These are phyloP conservation scores for Harringtonia aguacate DNA, from an alignment of 2,329 filamentous ascomycete species.

Conservation along the genomic window DNA sequence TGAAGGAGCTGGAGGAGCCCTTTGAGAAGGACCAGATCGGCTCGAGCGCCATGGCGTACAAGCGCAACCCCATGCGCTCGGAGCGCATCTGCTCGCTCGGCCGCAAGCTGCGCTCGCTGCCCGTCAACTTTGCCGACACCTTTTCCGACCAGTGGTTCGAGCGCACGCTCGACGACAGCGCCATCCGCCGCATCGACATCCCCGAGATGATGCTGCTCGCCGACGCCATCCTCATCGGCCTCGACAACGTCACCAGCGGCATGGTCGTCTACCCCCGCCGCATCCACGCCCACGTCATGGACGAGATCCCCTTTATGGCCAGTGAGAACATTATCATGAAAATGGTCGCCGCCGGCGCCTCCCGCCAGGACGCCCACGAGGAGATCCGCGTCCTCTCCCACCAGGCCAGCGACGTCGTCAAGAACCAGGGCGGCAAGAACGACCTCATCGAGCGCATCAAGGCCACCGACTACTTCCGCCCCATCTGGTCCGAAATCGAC, in stretches of 20 bases:
- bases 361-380: conserved; percentile 76
- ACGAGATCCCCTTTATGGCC: conserved; percentile 54
- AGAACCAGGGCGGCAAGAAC: conserved; percentile 52
- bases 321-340: conserved; percentile 59
- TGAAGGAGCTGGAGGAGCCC: conserved; percentile 80
- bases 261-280: too few species aligned
- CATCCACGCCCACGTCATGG: too few species aligned
- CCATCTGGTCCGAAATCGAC: conserved; percentile 33
- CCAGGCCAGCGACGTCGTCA: conserved; percentile 52
- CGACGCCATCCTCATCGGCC: too few species aligned
- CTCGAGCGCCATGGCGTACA: conserved; percentile 44
- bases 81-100: conserved; percentile 35
- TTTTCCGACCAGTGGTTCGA: conserved; percentile 65
- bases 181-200: conserved; percentile 54
- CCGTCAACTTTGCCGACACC: conserved; percentile 47
- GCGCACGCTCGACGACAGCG: conserved; percentile 66
- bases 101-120: conserved; percentile 21
- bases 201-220: conserved; percentile 61
- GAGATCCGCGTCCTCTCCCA: conserved; percentile 74
- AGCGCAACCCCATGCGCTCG: conserved; percentile 40
- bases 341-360: conserved; percentile 58
- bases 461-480: conserved; percentile 61
- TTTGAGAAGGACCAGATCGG: conserved; percentile 74
- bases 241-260: too few species aligned
- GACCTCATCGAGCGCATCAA: conserved; percentile 74